A percentile compares a stretch with the other conserved stretches of the same genome.
Evolutionary conservation across 1,284 basidiomycete species (phyloP).

Genomic region (Ustanciosporium gigantosporum): DNA sequence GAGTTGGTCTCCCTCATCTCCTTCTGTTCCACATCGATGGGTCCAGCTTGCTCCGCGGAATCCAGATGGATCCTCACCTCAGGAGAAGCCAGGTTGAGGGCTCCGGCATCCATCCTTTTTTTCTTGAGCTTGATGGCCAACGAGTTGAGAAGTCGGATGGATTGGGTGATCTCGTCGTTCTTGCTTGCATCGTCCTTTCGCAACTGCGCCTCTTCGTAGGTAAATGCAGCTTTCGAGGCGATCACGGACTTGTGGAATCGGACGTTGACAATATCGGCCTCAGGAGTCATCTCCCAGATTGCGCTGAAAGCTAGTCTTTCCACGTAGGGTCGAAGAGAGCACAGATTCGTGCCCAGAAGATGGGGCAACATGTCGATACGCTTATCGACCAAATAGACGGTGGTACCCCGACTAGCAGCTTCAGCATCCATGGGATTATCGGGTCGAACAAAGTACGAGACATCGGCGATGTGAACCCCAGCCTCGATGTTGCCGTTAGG

Average conservation of each 20-base stretch:
- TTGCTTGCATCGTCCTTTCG: slow-evolving; percentile 83
- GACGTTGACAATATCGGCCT: slow-evolving; percentile 83
- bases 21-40: slow-evolving; percentile 97
- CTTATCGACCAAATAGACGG: slow-evolving; percentile 97
- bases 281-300: slow-evolving; percentile 76
- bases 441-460: slow-evolving; percentile 91
- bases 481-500: slow-evolving; percentile 96
- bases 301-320: slow-evolving; percentile 94
- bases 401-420: slow-evolving; percentile 91
- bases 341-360: slow-evolving; percentile 92
- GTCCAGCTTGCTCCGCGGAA: slow-evolving; percentile 86
- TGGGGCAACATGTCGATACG: slow-evolving; percentile 98
- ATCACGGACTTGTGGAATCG: slow-evolving; percentile 96
- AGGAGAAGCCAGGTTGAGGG: slow-evolving; percentile 93
- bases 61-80: slow-evolving; percentile 95
- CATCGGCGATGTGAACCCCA: slow-evolving; percentile 98
- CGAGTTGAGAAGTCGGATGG: slow-evolving; percentile 85
- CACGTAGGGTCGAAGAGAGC: slow-evolving; percentile 88
- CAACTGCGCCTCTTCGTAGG: slow-evolving; percentile 93
- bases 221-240: slow-evolving; percentile 93
- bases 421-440: slow-evolving; percentile 97
- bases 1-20: slow-evolving; percentile 90
- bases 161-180: slow-evolving; percentile 81
- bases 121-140: slow-evolving; percentile 85
- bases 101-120: slow-evolving; percentile 87